Base-by-base conservation (phyloP, 2,329 filamentous ascomycete species). In the Helminthosporium solani region DNA sequence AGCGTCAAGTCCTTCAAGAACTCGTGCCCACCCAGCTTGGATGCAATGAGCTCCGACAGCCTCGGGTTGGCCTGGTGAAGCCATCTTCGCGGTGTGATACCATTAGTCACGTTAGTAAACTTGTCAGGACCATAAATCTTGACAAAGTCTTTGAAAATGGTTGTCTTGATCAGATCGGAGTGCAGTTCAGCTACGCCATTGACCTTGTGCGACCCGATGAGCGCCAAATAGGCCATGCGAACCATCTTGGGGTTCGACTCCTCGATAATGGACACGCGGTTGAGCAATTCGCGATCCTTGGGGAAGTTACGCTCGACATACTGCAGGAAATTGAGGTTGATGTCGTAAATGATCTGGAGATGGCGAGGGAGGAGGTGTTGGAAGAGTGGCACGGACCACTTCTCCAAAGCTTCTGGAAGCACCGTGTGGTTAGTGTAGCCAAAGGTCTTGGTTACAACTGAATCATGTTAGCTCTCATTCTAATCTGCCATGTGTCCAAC, bases 71-170 rank as follows among this genome's bases (percentile, higher is more conserved):
- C 94, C 72, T 99, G 94, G 75, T 99, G 91, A 47, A 99, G 78
- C 94, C 94, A 99, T 67, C 94, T 83, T 62, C 94, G 83, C 9
- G 94, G 94, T 0, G 94, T 99, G 68, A 99, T 95, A 48, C 94
- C 94, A 70, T 99, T 99, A 55, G 94, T 99, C 54, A 99, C 92
- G 62, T 99, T 99, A 47, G 89, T 95, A 73, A 99, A 99, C 72
- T 96, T 96, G 79, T 99, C 94, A 0, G 87, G 86, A 2, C 94
- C 94, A 62, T 94, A 99, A 55, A 99, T 89, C 60, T 84, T 81
- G 49, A 99, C 92, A 72, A 99, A 99, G 71, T 99, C 94, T 72
- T 94, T 96, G 83, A 99, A 97, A 59, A 99, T 95, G n/a, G 94
- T 99, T 0, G 91, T 95, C 78, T 94, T 94, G 78, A 99, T 96